phyloP scores from a whole-genome alignment of 2,329 filamentous ascomycete genomes.

The Aureobasidium zeae region DNA sequence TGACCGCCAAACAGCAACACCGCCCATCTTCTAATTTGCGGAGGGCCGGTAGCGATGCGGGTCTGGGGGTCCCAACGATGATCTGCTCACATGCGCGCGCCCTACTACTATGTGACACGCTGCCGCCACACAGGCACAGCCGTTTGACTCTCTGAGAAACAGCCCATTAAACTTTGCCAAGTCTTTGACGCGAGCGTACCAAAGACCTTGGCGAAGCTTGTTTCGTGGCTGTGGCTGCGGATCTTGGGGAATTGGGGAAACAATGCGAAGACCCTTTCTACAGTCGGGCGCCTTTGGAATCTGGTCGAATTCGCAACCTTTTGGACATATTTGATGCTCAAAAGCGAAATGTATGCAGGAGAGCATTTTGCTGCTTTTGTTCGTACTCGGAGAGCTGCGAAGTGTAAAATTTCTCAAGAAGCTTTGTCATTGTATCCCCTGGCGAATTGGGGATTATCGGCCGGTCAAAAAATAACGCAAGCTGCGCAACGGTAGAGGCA shows the following conservation, averaged over 20 bases:
- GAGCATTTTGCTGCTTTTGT: conserved; percentile 4
- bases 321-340: too few species aligned
- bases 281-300: too few species aligned
- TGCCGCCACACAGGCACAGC: background rate
- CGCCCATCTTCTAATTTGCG: too few species aligned
- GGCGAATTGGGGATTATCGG: conserved; percentile 14
- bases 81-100: background rate
- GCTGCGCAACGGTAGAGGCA: conserved; percentile 10
- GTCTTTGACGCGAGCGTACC: conserved; percentile 2
- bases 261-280: conserved; percentile 1
- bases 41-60: too few species aligned
- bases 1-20: too few species aligned
- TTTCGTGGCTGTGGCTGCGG: conserved; percentile 1
- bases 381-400: conserved; percentile 2
- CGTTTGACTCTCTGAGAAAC: background rate
- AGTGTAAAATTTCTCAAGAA: too few species aligned
- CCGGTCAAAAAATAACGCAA: conserved; percentile 14
- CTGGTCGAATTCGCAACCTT: too few species aligned
- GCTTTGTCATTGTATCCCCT: background rate
- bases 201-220: conserved; percentile 8
- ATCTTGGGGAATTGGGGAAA: conserved; percentile 9
- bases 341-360: background rate
- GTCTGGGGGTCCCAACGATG: too few species aligned
- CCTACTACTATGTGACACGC: background rate
- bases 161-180: conserved; percentile 1